A percentile compares a stretch with the other conserved stretches of the same genome.
Conservation (phyloP, 306 rosid genomes). For the Cicer arietinum region DNA sequence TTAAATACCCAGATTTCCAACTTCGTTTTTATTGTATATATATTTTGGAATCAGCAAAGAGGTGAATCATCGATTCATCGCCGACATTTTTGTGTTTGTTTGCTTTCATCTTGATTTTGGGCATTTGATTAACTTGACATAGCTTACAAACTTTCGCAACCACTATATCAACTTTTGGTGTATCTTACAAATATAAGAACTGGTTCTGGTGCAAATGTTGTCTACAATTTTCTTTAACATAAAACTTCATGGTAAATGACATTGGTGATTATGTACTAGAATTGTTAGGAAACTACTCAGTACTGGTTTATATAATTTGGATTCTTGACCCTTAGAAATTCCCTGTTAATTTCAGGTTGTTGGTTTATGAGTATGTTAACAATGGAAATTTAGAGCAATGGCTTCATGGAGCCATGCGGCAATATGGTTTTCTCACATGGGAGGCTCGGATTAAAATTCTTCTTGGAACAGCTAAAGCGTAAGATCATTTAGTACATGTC, state of each 20-base stretch:
- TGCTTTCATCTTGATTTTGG: conserved; percentile 33
- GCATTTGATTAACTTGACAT: conserved; percentile 32
- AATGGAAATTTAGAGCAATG: conserved; percentile 91
- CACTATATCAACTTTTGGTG: not conserved
- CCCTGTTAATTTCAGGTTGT: conserved; percentile 62
- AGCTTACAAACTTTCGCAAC: not conserved
- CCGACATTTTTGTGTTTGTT: conserved; percentile 12
- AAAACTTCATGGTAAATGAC: conserved; percentile 15
- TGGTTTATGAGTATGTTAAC: conserved; percentile 87
- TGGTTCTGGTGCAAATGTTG: conserved; percentile 15
- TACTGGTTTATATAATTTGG: conserved; percentile 32
- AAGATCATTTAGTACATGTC: conserved; percentile 40
- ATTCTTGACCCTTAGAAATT: conserved; percentile 34
- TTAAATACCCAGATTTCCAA: conserved; percentile 8
- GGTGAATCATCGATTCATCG: conserved; percentile 37
- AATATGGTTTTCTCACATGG: conserved; percentile 86
- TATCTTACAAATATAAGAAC: not conserved
- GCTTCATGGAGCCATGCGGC: conserved; percentile 91
- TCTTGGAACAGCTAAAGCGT: conserved; percentile 93
- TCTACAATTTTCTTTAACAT: not conserved
- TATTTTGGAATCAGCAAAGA: conserved; percentile 38
- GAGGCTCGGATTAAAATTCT: conserved; percentile 92
- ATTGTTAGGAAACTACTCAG: conserved; percentile 4
- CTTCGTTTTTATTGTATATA: conserved; percentile 6
- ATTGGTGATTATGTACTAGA: not conserved